Evolutionary conservation across 176 grass and related monocot genomes (phyloP), one percentile per base, ranked within the genome.

Genomic region (Poa pratensis): DNA sequence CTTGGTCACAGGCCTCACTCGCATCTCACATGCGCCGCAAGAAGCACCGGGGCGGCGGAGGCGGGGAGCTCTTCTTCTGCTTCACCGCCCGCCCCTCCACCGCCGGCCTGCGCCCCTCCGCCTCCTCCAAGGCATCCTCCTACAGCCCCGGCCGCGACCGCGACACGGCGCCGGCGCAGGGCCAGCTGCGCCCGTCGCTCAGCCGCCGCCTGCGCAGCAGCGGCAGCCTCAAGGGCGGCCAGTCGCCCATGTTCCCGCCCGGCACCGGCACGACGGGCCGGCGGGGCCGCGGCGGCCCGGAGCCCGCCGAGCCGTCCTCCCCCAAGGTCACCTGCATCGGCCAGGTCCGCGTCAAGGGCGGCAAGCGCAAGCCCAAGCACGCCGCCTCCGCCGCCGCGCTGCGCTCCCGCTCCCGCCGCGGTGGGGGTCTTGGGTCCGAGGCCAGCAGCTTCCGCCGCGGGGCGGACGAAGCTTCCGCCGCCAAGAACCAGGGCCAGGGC

Each of bases 271-370:
- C 87, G 22, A 27, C 70, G 39, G 67, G 88, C 40, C 76, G 91
- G 11, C 82, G 84, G 40, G 69, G 90, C 51, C 85, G 93, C 3
- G 75, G 55, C 24, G 85, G 84, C 4, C 86, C 95, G 45, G 95
- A 98, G 65, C 91, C 93, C 6, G 87, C 93, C 2, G 95, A 98
- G 86, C 95, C 95, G 1, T 93, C 95, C 17, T 95, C 95, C 1
- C 95, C 95, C 6, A 98, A 98, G 88, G 95, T 98, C 19, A 98
- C 95, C 59, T 98, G 95, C 89, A 98, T 98, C 67, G 93, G 95
- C 49, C 93, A 98, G 79, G 95, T 98, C 49, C 79, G 91, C 9
- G 93, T 98, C 50, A 99, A 96, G 82, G 91, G 93, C 45, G 90
- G 92, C 48, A 95, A 94, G 85, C 89, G 90, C 53, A 91, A 86